Conservation (phyloP, 139 green algal species). For the Yamagishiella unicocca region DNA sequence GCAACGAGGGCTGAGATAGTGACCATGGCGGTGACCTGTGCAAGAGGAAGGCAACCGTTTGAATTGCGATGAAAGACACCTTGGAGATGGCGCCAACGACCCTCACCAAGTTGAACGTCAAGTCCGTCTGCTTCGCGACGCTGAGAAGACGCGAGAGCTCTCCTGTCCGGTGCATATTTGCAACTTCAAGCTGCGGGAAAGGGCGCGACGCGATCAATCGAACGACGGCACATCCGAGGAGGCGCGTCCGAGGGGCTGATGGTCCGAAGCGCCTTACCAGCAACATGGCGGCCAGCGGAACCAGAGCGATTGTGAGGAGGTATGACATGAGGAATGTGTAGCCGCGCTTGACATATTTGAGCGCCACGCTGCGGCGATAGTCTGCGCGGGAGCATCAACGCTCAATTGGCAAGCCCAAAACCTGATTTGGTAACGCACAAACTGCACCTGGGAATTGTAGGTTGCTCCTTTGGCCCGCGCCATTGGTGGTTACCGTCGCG, state of each 20-base stretch:
- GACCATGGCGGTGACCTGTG: conserved; percentile 80
- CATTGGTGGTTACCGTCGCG: not conserved
- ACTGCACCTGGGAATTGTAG: conserved; percentile 33
- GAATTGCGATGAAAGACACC: not conserved
- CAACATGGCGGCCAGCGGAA: conserved; percentile 69
- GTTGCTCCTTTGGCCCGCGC: not conserved
- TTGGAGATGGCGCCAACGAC: not conserved
- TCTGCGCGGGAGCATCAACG: conserved; percentile 42
- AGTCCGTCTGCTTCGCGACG: conserved; percentile 82
- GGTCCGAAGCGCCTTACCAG: conserved; percentile 17
- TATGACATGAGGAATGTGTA: conserved; percentile 84
- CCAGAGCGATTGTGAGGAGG: conserved; percentile 76
- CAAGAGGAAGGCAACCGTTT: not conserved
- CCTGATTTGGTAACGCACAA: too few species aligned
- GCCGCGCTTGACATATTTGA: conserved; percentile 95
- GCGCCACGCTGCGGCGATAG: conserved; percentile 66
- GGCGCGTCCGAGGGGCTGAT: not conserved
- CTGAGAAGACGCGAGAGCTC: conserved; percentile 78
- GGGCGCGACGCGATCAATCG: not conserved
- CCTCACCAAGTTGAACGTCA: conserved; percentile 93
- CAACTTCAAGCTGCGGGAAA: conserved; percentile 80
- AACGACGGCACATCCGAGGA: conserved; percentile 2
- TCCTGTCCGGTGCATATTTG: conserved; percentile 82
- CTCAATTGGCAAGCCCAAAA: too few species aligned
- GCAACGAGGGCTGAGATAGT: conserved; percentile 75